These are phyloP conservation scores for Globisporangium perplexum DNA, from an alignment of 352 stramenopile genomes.

Conservation along the genomic window DNA sequence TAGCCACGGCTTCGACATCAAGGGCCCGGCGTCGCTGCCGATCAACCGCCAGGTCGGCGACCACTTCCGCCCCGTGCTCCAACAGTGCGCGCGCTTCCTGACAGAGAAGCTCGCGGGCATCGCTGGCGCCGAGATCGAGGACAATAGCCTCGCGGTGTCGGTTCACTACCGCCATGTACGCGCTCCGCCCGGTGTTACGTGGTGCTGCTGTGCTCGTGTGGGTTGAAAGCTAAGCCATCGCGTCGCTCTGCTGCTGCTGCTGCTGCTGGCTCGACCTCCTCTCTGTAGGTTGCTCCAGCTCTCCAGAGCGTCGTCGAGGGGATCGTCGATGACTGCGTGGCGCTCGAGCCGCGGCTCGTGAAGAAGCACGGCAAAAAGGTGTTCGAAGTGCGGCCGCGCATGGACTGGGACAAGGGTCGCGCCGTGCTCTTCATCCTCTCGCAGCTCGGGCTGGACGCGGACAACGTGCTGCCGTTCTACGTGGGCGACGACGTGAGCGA, in stretches of 20 bases:
- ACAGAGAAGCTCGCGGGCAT: slow-evolving; percentile 33
- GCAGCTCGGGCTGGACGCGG: slow-evolving; percentile 52
- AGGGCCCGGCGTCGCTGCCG: slow-evolving; percentile 13
- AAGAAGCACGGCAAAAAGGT: slow-evolving; percentile 79
- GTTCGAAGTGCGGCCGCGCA: slow-evolving; percentile 66
- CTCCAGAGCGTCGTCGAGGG: slow-evolving; percentile 63
- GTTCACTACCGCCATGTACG: slow-evolving; percentile 72
- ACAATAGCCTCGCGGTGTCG: slow-evolving; percentile 73
- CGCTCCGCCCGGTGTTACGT: slow-evolving; percentile 6
- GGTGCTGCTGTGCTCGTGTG: neutral
- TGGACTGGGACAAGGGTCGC: slow-evolving; percentile 81
- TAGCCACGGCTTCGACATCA: slow-evolving; percentile 81
- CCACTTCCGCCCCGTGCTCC: slow-evolving; percentile 40
- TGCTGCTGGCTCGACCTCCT: neutral
- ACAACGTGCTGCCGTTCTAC: slow-evolving; percentile 77
- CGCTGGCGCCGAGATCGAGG: slow-evolving; percentile 56
- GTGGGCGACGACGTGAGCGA: slow-evolving; percentile 79
- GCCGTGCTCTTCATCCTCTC: slow-evolving; percentile 58
- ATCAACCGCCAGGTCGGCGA: slow-evolving; percentile 58
- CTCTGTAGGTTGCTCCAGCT: slow-evolving; percentile 24
- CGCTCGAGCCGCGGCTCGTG: slow-evolving; percentile 31
- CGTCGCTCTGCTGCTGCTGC: neutral
- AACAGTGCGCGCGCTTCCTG: slow-evolving; percentile 34
- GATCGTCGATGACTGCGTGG: slow-evolving; percentile 84
- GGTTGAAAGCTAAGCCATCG: neutral